Base-by-base conservation (phyloP, 306 rosid genomes). In the Spatholobus suberectus region DNA sequence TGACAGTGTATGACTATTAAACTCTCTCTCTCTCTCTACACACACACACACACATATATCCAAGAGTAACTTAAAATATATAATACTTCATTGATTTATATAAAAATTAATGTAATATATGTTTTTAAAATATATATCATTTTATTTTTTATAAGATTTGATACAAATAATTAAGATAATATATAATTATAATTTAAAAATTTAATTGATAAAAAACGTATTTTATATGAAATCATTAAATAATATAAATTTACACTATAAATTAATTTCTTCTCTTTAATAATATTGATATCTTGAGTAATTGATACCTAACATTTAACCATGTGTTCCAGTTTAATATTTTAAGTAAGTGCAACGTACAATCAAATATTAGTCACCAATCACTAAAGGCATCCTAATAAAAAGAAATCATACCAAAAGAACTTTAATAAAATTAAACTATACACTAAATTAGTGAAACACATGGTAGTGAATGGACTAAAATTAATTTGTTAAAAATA, bases 291-390 rank as follows among this genome's bases (percentile, higher is more conserved):
- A 63, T 5, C 12, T 34, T 1, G 32, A 63, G 43, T 32, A 63
- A 63, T 32, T n/a, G 24, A 8, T 34, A 34, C 24, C 44, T n/a
- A 34, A 65, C 70, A 47, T 65, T 3, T 32, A 63, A 32, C 2
- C 70, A 34, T 7, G 24, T 32, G 44, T 63, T 37, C 13, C 13
- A 2, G 72, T 66, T 66, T 7, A 66, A 37, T 66, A 37, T 66
- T 66, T 66, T 34, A 67, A 68, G 73, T 20, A 68, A 38, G 73
- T 20, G 52, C n/a, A 18, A 38, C 51, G 24, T 68, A 68, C 32
- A 37, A 68, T 38, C 17, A 41, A 69, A 41, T 18, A 67, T 20
- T 41, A 69, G 54, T 69, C 54, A 40, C 74, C 35, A 12, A 67
- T 38, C 51, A 67, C 47, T 37, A 66, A 20, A 38, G 73, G 29